Percentiles rank a stretch among this genome's conserved stretches.
These are phyloP conservation scores for Phytophthora chlamydospora DNA, from an alignment of 352 stramenopile species.

Conservation along the genomic window DNA sequence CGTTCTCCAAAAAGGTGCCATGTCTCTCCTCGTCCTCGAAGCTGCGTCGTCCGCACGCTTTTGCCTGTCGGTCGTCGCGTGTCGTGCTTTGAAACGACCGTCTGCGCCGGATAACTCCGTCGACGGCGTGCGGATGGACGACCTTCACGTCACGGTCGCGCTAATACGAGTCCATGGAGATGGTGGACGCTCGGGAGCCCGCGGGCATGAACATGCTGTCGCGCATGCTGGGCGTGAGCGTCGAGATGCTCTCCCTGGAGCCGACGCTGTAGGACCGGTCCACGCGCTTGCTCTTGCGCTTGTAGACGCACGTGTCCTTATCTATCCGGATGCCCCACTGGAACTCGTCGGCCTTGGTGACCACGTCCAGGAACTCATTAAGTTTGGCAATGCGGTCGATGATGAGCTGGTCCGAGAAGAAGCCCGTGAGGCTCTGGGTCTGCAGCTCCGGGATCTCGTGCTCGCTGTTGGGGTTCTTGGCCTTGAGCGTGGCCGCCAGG, in stretches of 20 bases:
- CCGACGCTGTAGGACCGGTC: conserved; percentile 71
- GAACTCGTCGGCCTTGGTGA: conserved; percentile 86
- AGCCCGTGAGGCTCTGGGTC: conserved; percentile 82
- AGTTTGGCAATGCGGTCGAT: conserved; percentile 86
- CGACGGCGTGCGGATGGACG: background rate
- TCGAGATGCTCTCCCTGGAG: conserved; percentile 81
- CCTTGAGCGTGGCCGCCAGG: conserved; percentile 78
- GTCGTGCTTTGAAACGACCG: conserved; percentile 5
- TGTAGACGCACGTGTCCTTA: conserved; percentile 91
- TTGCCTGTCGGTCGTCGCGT: background rate
- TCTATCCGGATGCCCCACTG: conserved; percentile 92
- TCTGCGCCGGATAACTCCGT: conserved; percentile 3
- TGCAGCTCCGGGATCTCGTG: conserved; percentile 83
- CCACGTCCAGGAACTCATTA: conserved; percentile 87
- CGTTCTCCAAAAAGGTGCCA: conserved; percentile 23
- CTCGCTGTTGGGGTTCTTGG: conserved; percentile 78
- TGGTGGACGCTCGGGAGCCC: conserved; percentile 68
- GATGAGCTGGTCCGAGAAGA: conserved; percentile 88
- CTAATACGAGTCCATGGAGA: conserved; percentile 67
- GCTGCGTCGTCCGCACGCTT: background rate
- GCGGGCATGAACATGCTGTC: conserved; percentile 77
- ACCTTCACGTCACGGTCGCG: background rate
- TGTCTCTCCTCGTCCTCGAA: conserved; percentile 6
- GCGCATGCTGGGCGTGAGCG: conserved; percentile 71
- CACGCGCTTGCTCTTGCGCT: conserved; percentile 83